A percentile compares a stretch with the other conserved stretches of the same genome.
phyloP scores from a whole-genome alignment of 2,329 filamentous ascomycete species.

The Beauveria brongniartii region DNA sequence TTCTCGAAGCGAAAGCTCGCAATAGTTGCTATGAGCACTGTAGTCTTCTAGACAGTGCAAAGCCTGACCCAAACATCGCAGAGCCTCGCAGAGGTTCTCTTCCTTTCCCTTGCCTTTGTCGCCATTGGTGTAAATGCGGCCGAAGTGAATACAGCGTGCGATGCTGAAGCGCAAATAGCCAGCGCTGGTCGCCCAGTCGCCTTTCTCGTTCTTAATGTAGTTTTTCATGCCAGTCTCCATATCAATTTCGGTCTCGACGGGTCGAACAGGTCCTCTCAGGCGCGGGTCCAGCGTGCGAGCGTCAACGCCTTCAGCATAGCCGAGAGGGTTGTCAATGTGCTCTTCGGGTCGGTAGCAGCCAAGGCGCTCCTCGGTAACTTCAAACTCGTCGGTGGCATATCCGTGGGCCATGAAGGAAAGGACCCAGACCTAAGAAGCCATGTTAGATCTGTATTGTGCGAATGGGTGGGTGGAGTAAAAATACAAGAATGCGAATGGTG shows the following conservation, averaged over 20 bases:
- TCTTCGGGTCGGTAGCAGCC: constrained; percentile 74
- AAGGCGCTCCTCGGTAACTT: constrained; percentile 71
- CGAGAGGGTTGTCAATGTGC: constrained; percentile 70
- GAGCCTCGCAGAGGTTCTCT: constrained; percentile 70
- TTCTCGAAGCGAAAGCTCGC: constrained; percentile 61
- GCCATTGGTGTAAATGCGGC: constrained; percentile 64
- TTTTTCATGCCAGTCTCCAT: constrained; percentile 92
- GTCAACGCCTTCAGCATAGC: constrained; percentile 80
- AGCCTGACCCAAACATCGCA: constrained; percentile 67
- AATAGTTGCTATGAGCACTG: constrained; percentile 74
- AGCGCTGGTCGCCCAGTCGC: constrained; percentile 81
- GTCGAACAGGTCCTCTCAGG: constrained; percentile 69
- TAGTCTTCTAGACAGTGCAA: constrained; percentile 74
- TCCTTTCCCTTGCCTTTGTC: constrained; percentile 55
- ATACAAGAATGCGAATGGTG: constrained; percentile 65
- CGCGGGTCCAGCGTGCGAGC: constrained; percentile 75
- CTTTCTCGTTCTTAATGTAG: constrained; percentile 88
- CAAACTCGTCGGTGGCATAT: constrained; percentile 79
- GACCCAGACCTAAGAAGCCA: constrained; percentile 54
- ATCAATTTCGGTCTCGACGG: constrained; percentile 66
- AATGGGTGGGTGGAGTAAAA: constrained; percentile 7
- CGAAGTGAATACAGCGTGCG: constrained; percentile 66
- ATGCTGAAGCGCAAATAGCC: constrained; percentile 77
- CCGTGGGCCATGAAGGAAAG: constrained; percentile 75
- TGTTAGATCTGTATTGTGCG: not conserved